Base-by-base conservation (phyloP, 805 yeast genomes). In the Lipomyces japonicus region DNA sequence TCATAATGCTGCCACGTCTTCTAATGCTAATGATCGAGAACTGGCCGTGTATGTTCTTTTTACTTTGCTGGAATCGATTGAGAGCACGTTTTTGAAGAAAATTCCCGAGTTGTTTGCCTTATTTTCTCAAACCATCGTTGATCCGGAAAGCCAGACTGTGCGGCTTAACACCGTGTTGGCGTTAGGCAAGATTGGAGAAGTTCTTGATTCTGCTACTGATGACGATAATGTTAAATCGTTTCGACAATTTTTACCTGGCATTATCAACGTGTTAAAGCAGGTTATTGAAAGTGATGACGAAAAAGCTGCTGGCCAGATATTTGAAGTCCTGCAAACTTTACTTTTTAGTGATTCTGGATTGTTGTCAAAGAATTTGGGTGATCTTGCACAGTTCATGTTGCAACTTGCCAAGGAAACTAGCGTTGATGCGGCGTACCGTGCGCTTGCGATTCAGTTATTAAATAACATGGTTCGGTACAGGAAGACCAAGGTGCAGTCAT, bases 151-250 rank as follows among this genome's bases (percentile, higher is more conserved):
- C 22, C 73, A 77, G 53, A 87, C 83, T 50, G 82, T 87, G 47
- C 85, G 95, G 68, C 83, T 88, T 40, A 81, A 87, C 61, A 79
- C 96, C 32, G 86, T 89, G 31, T 78, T 83, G 60, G 91, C 91
- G 28, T 75, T 93, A 62, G 90, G 83, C 57, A 75, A 75, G 46
- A 43, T 71, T 14, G 61, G 63, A 16, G 71, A 66, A 46, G 48
- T 71, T 45, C 68, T 73, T 34, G 81, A 88, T 51, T 77, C 90
- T 31, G 75, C 77, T 49, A 44, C 45, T n/a, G 57, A 56, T n/a
- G 40, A 38, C 22, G 93, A 86, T 65, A 47, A 53, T 28, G 75
- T 76, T 44, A 61, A 65, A 28, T 66, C 76, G 56, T 90, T 86
- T 74, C 75, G 79, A 61, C 70, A 75, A 39, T 70, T 86, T 48